Percentiles rank a stretch among this genome's conserved stretches.
Evolutionary conservation across 306 rosid genomes (phyloP).

Genomic region (Castanea crenata): DNA sequence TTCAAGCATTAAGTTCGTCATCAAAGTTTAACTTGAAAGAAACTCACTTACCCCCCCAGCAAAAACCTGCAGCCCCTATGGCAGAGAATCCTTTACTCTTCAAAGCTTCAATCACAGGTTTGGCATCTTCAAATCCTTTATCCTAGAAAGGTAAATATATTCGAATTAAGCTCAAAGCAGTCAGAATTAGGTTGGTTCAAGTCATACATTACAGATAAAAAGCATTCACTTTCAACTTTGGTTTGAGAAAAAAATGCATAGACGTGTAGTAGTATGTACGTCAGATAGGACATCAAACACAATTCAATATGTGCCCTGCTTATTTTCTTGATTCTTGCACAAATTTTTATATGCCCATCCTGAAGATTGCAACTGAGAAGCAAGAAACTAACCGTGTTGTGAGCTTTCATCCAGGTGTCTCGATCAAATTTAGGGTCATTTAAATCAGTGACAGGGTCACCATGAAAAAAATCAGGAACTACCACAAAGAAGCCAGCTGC

Average conservation of each 20-base stretch:
- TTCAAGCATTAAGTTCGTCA: background rate
- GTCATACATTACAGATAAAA: background rate
- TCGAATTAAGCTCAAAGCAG: background rate
- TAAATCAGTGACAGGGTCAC: slow-evolving; percentile 44
- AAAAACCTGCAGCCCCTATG: slow-evolving; percentile 67
- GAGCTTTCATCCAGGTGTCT: slow-evolving; percentile 34
- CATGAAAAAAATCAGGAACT: slow-evolving; percentile 67
- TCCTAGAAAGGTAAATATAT: slow-evolving; percentile 27
- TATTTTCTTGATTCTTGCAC: background rate
- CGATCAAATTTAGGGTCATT: slow-evolving; percentile 27
- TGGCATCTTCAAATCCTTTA: slow-evolving; percentile 46
- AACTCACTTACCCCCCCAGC: slow-evolving; percentile 57
- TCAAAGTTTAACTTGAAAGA: slow-evolving; percentile 1
- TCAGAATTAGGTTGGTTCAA: background rate
- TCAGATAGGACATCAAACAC: background rate
- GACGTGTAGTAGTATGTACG: background rate
- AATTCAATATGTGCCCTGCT: background rate
- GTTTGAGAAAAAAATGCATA: background rate
- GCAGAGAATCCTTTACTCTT: slow-evolving; percentile 49
- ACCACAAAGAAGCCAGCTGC: slow-evolving; percentile 72
- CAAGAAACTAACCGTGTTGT: slow-evolving; percentile 36
- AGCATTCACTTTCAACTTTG: background rate
- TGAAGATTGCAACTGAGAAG: background rate
- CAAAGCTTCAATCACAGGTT: slow-evolving; percentile 48
- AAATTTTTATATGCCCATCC: background rate